These are phyloP conservation scores for Fonsecaea erecta DNA, from an alignment of 2,329 filamentous ascomycete genomes.

Conservation along the genomic window DNA sequence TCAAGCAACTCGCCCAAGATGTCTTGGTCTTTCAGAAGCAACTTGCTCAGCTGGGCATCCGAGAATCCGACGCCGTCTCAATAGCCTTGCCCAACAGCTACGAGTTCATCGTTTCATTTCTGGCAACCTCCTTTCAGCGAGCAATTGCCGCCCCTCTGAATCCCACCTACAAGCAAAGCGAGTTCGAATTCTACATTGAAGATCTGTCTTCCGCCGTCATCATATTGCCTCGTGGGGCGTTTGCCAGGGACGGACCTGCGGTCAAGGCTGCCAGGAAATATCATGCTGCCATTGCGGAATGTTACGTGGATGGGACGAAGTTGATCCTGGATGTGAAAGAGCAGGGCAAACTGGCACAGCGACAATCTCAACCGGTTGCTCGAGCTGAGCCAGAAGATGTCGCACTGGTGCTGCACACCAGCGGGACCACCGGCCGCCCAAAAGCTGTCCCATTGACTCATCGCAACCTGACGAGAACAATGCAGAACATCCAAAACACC, in stretches of 20 bases:
- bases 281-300: slow-evolving; percentile 82
- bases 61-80: slow-evolving; percentile 72
- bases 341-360: slow-evolving; percentile 63
- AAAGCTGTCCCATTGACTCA: slow-evolving; percentile 77
- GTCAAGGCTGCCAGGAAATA: slow-evolving; percentile 79
- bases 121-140: slow-evolving; percentile 83
- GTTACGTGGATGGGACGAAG: slow-evolving; percentile 74
- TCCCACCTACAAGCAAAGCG: slow-evolving; percentile 83
- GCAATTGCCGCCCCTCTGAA: slow-evolving; percentile 85
- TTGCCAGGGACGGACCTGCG: slow-evolving; percentile 68
- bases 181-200: slow-evolving; percentile 91
- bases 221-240: slow-evolving; percentile 74
- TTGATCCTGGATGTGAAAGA: slow-evolving; percentile 81
- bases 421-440: slow-evolving; percentile 80
- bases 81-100: slow-evolving; percentile 84
- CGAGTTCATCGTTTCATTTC: slow-evolving; percentile 85
- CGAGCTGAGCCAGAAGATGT: slow-evolving; percentile 74
- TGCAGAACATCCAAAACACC: slow-evolving; percentile 80
- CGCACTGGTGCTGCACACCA: slow-evolving; percentile 81
- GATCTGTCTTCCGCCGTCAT: slow-evolving; percentile 80
- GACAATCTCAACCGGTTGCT: slow-evolving; percentile 52
- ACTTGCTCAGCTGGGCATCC: slow-evolving; percentile 75
- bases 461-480: slow-evolving; percentile 77
- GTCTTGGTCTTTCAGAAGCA: slow-evolving; percentile 74
- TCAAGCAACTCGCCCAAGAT: slow-evolving; percentile 68